phyloP scores from a whole-genome alignment of 179 eudicot species.

The Pouteria campechiana region DNA sequence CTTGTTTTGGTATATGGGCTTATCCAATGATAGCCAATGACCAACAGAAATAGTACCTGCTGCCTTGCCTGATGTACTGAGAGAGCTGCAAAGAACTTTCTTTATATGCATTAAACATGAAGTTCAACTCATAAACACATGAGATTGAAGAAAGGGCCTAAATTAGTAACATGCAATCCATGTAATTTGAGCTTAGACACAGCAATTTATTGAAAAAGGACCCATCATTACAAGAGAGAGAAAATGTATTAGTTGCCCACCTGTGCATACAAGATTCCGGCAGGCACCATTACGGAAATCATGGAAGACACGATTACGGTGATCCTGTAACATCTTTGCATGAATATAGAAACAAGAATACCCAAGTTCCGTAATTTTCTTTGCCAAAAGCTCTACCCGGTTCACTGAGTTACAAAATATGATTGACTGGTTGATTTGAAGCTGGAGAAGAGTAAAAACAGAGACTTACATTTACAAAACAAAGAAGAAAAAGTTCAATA shows the following conservation, averaged over 20 bases:
- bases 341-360: conserved; percentile 85
- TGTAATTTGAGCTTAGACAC: no score
- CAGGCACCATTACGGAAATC: conserved; percentile 84
- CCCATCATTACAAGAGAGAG: conserved; percentile 9
- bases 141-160: no score
- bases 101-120: no score
- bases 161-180: no score
- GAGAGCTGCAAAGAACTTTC: no score
- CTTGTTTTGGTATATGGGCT: no score
- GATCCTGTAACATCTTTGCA: conserved; percentile 87
- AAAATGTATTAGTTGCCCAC: conserved; percentile 19
- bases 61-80: no score
- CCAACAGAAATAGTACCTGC: no score
- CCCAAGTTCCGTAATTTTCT: conserved; percentile 76
- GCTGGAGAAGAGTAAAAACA: conserved; percentile 36
- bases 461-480: conserved; percentile 1
- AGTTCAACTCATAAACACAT: no score
- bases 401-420: conserved; percentile 81
- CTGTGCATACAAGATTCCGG: conserved; percentile 85
- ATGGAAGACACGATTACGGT: conserved; percentile 72
- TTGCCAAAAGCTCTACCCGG: conserved; percentile 69
- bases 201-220: no score
- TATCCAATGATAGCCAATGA: no score
- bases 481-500: neutral
- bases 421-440: conserved; percentile 81